Evolutionary conservation across 2,329 filamentous ascomycete species (phyloP), one percentile per base, ranked within the genome.

Genomic region (Penicillium sp.): DNA sequence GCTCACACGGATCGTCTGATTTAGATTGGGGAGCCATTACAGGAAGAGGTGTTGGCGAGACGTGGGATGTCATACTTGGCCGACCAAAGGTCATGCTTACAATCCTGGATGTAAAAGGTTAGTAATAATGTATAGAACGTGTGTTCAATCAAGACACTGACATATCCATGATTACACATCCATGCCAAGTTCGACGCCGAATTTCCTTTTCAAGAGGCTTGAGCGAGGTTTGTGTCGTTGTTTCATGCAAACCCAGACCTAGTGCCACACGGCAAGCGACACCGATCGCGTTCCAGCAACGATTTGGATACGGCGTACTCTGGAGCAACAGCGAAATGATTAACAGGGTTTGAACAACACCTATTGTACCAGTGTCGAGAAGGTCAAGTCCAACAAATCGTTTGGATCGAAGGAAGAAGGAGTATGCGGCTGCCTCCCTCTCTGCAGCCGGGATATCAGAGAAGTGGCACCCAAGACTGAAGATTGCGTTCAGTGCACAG

Each of bases 281-380:
- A 1, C 79, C 80, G 4, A 80, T 74, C 0, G 75, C 68, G 51
- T 80, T 79, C 78, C 79, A 82, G 60, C 79, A 81, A 8, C 76
- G 70, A 25, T 71, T 74, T 0, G 78, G 74, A 55, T 78, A 78
- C 0, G 75, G 73, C 1, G 79, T 80, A 46, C 77, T 76, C 48
- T 81, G 79, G 3, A 81, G 68, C 22, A 75, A 71, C 0, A 81
- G 65, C 0, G 78, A 72, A 14, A 78, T 68, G 1, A 81, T 60
- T 4, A 82, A 64, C 7, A 82, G 65, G 0, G 74, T 68, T 58
- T 82, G 79, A 4, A 81, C 77, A 0, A 79, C 73, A 0, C 74
- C 76, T 3, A 80, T 65, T 4, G 73, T 77, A 30, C 73, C 70
- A 35, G 78, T 73, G 16, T 75, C 71, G 1, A 82, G 61, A 3